Base-by-base conservation (phyloP, 2,329 filamentous ascomycete genomes). In the Colletotrichum endophyticum region DNA sequence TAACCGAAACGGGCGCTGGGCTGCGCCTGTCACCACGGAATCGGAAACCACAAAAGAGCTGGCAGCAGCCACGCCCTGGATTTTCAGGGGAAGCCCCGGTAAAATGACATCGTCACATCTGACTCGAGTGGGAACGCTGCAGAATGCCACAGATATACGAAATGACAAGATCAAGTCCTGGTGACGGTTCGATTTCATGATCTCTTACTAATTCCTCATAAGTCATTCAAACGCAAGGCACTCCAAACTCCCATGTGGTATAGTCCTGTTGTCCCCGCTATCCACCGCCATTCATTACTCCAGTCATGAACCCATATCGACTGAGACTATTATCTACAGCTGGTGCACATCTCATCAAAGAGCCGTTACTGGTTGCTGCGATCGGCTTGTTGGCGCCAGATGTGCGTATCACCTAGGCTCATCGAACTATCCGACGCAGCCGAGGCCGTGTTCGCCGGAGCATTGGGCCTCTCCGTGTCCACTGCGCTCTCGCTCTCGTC, bases 351-450 rank as follows among this genome's bases (percentile, higher is more conserved):
- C 15, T 27, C 22, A 16, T 16, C 30, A 16, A n/a, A 22, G 8
- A 36, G 28, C 19, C 34, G 36, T 61, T 32, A 66, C 16, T 16
- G 44, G 22, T 44, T 49, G 19, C 49, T 76, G 30, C 62, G 72
- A 15, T 78, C 70, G 15, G 67, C 34, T 49, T 69, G 66, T 5
- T 87, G 84, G 71, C 88, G 84, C 88, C 88, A 89, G 16, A 89
- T 84, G 78, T 89, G 87, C 13, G 88, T 89, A 79, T 89, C 88
- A 6, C 88, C 88, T 6, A 89, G 80, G 74, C 88, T 89, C 39
- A 89, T 79, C 28, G 85, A 86, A 77, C 87, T 89, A 56, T 85
- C 82, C 27, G 84, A 82, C 73, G 85, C 88, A 69, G 84, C 83
- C 69, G 83, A 53, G 25, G 78, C 39, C 16, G 74, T 76, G 28